phyloP scores from a whole-genome alignment of 129 eudicot species.

The carrot (Daucus carota) region DNA sequence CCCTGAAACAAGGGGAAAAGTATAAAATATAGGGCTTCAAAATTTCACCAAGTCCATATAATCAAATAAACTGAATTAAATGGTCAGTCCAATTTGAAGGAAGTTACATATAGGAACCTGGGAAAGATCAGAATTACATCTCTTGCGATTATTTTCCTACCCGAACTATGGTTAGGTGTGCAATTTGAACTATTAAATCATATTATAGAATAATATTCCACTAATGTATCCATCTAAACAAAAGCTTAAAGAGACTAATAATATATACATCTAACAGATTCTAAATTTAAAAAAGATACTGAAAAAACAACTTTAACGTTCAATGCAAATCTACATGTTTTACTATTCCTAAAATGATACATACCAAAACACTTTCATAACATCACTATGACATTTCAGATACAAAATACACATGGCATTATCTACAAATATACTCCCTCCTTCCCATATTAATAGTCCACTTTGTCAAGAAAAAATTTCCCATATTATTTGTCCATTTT shows the following conservation, averaged over 20 bases:
- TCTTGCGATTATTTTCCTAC: background rate
- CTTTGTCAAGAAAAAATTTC: too few species aligned
- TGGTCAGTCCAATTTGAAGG: background rate
- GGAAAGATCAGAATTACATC: background rate
- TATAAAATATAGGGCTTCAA: background rate
- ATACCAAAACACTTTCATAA: background rate
- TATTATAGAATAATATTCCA: background rate
- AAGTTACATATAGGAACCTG: background rate
- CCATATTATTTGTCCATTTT: too few species aligned
- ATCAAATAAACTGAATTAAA: background rate
- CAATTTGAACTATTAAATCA: background rate
- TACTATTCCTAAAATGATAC: background rate
- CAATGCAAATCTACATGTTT: background rate
- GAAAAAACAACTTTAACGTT: background rate
- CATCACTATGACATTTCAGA: background rate
- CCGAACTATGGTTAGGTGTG: background rate
- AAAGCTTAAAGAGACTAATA: background rate
- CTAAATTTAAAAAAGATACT: background rate
- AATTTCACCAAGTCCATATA: too few species aligned
- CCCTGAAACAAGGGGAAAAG: constrained; percentile 19
- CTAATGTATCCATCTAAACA: background rate
- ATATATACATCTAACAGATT: background rate
- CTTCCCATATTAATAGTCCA: too few species aligned
- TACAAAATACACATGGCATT: background rate
- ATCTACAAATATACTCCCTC: background rate